Conservation (phyloP, 73 alveolate species). For the Uronychia setigera region DNA sequence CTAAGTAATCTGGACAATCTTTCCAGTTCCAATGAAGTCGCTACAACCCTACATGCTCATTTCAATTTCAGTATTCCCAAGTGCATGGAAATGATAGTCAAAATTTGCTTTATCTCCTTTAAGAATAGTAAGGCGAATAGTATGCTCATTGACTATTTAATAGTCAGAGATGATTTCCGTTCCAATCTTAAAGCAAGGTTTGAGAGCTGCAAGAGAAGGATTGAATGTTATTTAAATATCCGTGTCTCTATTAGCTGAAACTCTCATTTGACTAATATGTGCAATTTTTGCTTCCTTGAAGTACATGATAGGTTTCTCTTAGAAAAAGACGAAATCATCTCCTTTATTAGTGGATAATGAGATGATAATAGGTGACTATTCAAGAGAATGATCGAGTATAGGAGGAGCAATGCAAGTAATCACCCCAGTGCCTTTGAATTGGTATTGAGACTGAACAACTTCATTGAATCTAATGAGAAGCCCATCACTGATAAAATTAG, state of each 20-base stretch:
- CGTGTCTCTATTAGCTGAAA: not conserved
- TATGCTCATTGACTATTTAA: not conserved
- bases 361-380: not conserved
- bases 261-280: not conserved
- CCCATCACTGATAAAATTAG: not conserved
- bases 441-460: not conserved
- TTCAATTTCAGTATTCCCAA: not conserved
- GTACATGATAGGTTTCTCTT: not conserved
- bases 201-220: not conserved
- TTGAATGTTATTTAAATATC: not conserved
- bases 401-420: not conserved
- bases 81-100: not conserved
- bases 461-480: not conserved
- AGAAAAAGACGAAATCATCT: not conserved
- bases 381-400: not conserved
- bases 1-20: not conserved
- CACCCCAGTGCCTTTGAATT: not conserved
- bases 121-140: not conserved
- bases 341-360: not conserved
- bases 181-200: not conserved
- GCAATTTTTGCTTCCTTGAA: not conserved
- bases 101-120: not conserved
- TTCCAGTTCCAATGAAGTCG: not conserved
- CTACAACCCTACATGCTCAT: not conserved
- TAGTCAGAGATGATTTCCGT: not conserved